phyloP scores from a whole-genome alignment of 169 alveolate genomes.

The Theileria parva region DNA sequence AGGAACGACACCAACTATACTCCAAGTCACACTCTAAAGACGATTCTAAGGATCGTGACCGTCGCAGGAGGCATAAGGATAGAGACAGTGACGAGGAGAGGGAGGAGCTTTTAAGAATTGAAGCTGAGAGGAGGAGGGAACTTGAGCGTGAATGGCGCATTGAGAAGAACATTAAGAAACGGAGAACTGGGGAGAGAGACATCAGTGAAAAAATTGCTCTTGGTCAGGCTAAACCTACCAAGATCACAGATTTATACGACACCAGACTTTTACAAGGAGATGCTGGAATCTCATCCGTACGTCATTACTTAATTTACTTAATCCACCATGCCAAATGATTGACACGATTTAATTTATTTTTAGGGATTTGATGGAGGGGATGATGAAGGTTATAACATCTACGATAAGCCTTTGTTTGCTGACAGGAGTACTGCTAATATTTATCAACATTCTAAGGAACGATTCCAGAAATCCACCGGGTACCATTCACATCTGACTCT shows the following conservation, averaged over 20 bases:
- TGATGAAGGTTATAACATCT: constrained; percentile 87
- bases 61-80: constrained; percentile 69
- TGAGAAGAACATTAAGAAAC: constrained; percentile 84
- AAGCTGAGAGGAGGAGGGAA: constrained; percentile 78
- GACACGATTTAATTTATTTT: neutral
- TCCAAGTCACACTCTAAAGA: constrained; percentile 16
- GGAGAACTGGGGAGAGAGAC: constrained; percentile 89
- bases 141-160: constrained; percentile 80
- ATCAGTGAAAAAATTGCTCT: constrained; percentile 91
- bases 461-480: constrained; percentile 72
- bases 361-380: constrained; percentile 84
- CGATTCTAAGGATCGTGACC: constrained; percentile 75
- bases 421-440: constrained; percentile 77
- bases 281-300: constrained; percentile 85
- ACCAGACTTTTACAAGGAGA: constrained; percentile 84
- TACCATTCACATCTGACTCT: neutral
- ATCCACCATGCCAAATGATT: constrained; percentile 1
- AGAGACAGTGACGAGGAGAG: constrained; percentile 30
- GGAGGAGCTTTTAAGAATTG: constrained; percentile 56
- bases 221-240: constrained; percentile 87
- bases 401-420: constrained; percentile 89
- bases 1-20: constrained; percentile 73
- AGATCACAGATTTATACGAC: constrained; percentile 82
- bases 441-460: constrained; percentile 72
- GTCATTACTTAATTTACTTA: neutral